A percentile compares a stretch with the other conserved stretches of the same genome.
phyloP scores from a whole-genome alignment of 805 yeast species.

The Dipodascopsis uninucleata region DNA sequence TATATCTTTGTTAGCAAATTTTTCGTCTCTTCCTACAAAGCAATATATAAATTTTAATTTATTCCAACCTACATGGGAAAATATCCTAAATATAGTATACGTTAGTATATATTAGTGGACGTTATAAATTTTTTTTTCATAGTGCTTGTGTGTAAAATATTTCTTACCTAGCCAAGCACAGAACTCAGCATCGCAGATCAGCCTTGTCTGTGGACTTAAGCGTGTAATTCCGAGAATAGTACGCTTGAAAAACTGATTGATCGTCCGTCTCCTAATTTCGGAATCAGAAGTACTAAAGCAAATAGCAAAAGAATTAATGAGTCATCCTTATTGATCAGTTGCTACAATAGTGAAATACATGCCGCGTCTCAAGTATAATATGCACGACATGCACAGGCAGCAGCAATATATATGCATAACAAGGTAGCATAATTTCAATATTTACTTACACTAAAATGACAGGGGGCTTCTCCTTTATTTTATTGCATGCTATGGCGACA shows the following conservation, averaged over 20 bases:
- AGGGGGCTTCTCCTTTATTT: conserved; percentile 48
- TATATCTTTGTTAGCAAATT: conserved; percentile 46
- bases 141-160: background rate
- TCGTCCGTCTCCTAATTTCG: too few species aligned
- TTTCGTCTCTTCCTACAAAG: background rate
- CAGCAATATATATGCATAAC: too few species aligned
- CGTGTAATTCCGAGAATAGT: conserved; percentile 18
- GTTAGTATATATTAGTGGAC: background rate
- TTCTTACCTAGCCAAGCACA: conserved; percentile 58
- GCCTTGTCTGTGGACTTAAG: conserved; percentile 51
- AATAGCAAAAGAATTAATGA: too few species aligned
- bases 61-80: conserved; percentile 20
- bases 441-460: too few species aligned
- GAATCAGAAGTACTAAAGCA: too few species aligned
- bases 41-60: too few species aligned
- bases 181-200: conserved; percentile 55
- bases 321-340: too few species aligned
- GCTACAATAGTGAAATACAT: too few species aligned
- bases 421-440: too few species aligned
- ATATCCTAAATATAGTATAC: too few species aligned
- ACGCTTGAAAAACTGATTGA: conserved; percentile 13
- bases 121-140: background rate
- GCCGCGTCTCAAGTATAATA: too few species aligned
- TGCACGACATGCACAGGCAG: too few species aligned
- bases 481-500: conserved; percentile 42